Evolutionary conservation across 2,329 filamentous ascomycete species (phyloP).

Genomic region (Fusarium temperatum): DNA sequence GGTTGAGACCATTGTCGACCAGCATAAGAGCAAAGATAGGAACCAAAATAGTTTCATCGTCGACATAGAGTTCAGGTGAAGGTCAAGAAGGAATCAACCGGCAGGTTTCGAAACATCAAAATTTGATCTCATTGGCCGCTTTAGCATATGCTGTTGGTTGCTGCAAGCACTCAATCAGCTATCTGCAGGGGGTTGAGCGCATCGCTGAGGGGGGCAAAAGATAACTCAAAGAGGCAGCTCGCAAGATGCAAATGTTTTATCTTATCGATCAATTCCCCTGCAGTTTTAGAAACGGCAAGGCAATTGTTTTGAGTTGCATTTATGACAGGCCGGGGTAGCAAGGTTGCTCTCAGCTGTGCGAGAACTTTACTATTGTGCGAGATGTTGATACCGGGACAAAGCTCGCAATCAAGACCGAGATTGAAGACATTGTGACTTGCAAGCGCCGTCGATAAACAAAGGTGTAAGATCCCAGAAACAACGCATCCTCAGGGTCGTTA

Average conservation of each 20-base stretch:
- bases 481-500: background rate
- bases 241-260: background rate
- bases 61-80: background rate
- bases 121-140: constrained; percentile 45
- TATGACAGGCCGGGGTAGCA: background rate
- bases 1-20: background rate
- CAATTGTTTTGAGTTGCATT: background rate
- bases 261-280: background rate
- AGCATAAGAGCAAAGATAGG: background rate
- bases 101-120: constrained; percentile 12
- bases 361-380: background rate
- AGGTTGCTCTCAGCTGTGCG: background rate
- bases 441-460: constrained; percentile 1
- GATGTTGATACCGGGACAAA: background rate
- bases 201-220: background rate
- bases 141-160: constrained; percentile 46
- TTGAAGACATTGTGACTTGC: background rate
- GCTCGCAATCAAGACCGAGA: background rate
- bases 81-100: background rate
- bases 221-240: background rate
- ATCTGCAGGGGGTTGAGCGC: constrained; percentile 17
- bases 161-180: constrained; percentile 25
- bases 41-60: background rate
- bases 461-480: background rate
- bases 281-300: background rate